Evolutionary conservation across 768 basidiomycete species (phyloP), one percentile per base, ranked within the genome.

Genomic region (Hypholoma sublateritium): DNA sequence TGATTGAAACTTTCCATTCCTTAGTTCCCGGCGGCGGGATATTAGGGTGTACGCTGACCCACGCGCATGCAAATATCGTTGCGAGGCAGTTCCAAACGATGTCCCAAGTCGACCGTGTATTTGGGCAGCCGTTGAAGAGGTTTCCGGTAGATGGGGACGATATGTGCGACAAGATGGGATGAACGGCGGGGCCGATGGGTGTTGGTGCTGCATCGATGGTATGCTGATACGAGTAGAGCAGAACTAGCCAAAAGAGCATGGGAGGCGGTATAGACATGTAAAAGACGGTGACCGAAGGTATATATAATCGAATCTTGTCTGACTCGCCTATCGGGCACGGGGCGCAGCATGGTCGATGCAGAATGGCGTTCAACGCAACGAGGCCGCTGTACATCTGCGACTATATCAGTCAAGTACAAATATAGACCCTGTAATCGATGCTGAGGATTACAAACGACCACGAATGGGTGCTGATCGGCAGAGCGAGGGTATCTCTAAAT

Each of bases 71-170:
- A 13, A 61, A 57, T n/a, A 61, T 57, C 8, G 56, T 57, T 0
- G 51, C 55, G 4, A 61, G 19, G 14, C 59, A 61, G 21, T 48
- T 61, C 59, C 59, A 61, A 13, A 61, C 16, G 22, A 61, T 61
- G 46, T 50, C 47, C 55, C 43, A 43, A 12, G 43, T 34, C 13
- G 59, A 52, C 32, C 59, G 59, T 11, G 39, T 35, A 48, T 56
- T 48, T n/a, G 42, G 28, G 44, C 54, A 53, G 8, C n/a, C n/a
- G n/a, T 22, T 43, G 50, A 56, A 13, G 17, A 19, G 11, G 9
- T 22, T 16, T 5, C 16, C 24, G 8, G 53, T 28, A 11, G 53
- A 53, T 21, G 12, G 19, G 43, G 34, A 44, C 4, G 42, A 21
- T 11, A 14, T 25, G 17, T 25, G 19, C 22, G 46, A 25, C 22